Evolutionary conservation across 2,329 filamentous ascomycete species (phyloP), one percentile per base, ranked within the genome.

Genomic region (Penicillium sp.): DNA sequence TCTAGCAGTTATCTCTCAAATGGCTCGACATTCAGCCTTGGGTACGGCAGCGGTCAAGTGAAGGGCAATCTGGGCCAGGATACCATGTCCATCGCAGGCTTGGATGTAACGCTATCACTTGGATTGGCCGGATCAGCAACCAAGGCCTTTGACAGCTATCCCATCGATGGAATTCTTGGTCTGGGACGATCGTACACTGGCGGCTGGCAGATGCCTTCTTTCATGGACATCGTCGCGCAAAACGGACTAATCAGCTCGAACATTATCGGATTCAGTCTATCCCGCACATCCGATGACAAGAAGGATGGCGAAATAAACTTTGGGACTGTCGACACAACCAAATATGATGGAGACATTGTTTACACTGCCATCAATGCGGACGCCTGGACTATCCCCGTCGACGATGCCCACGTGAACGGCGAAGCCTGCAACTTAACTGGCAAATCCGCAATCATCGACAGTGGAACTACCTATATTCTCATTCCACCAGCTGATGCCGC

Each of bases 111-210:
- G 2, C 80, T 91, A 61, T 77, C 83, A 3, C 89, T 96, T 63
- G 91, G 91, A 4, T 73, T 92, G 52, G 90, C 88, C 18, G 82
- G 81, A 27, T 80, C 80, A 20, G 89, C 89, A 2, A 91, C 89
- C 1, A 73, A 84, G 45, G 86, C 94, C 57, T 96, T 96, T 69
- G 73, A 77, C 23, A 81, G 82, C 46, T 96, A 93, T 62, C 88
- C 90, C 1, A 91, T 96, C 71, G 91, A 96, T 68, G 91, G 91
- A 20, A 95, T 96, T 42, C 75, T 96, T 2, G 91, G 91, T 3
- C 75, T 96, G 20, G 88, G 89, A 13, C 85, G 86, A 61, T 81
- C 80, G 54, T 75, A 78, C 9, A 81, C 81, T 2, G 77, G 75
- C 29, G 80, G 68, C 3, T 67, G 76, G 51, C 66, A 66, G 3